Base-by-base conservation (phyloP, 306 rosid genomes). In the Gynostemma pentaphyllum region DNA sequence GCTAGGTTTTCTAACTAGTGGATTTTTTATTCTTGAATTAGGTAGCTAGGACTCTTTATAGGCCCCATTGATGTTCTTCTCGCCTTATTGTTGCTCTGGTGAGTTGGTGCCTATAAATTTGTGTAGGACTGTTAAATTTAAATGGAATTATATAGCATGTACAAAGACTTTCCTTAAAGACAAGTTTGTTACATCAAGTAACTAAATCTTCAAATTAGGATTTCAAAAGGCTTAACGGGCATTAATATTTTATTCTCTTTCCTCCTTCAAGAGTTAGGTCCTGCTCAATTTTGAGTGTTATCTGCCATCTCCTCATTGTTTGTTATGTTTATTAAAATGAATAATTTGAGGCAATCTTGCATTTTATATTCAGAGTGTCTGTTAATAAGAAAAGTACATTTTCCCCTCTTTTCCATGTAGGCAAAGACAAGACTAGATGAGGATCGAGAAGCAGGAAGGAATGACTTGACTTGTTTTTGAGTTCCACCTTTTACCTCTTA, bases 1-100 rank as follows among this genome's bases (percentile, higher is more conserved):
- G 19, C 48, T 66, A 66, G 70, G 61, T 51, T 51, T 51, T 51
- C 70, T 66, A 66, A 66, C 70, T 66, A 66, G 70, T 47, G 70
- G 54, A 48, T 51, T 66, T 66, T 36, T 66, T 37, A 37, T 23
- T 66, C 47, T 66, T 66, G 70, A 66, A 47, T 66, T 66, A 66
- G 70, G 70, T 50, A 66, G 62, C 70, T 66, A 66, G 47, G 62
- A 30, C 60, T 2, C 62, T 47, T 66, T 50, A 66, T 49, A 66
- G 70, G 70, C 47, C 70, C 28, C 29, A 34, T 49, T 49, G 70
- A 66, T 66, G 70, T 66, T 48, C 70, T 50, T 66, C 62, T 49
- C 54, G 70, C 57, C 60, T 48, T 64, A 40, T 65, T 47, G 29
- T 66, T 49, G 57, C 70, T 66, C 70, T 49, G 70, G 70, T 66